Base-by-base conservation (phyloP, 768 basidiomycete genomes). In the Lactarius evosmus region DNA sequence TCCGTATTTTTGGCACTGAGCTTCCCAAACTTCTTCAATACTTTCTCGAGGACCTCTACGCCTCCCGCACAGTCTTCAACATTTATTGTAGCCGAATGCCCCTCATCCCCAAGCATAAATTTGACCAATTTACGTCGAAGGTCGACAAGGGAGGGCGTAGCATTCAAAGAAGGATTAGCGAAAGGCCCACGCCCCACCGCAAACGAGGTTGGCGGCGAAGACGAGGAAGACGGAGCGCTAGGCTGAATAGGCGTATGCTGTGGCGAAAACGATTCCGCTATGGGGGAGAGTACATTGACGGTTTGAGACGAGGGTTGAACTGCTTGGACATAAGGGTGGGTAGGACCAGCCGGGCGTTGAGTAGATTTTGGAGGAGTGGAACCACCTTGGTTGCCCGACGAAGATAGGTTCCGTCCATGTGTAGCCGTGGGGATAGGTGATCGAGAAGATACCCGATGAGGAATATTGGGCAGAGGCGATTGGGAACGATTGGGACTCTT, bases 21-120 rank as follows among this genome's bases (percentile, higher is more conserved):
- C 73, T 94, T 96, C 51, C 86, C 86, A 68, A 96, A 91, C 75
- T 99, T 99, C 73, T 85, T 91, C 66, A 99, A 78, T 1, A 91
- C 95, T 69, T 89, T 87, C 68, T 93, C 90, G 56, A 98, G 80
- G 2, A 98, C 85, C 70, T 98, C 94, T 2, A 89, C 80, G 9
- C 94, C 95, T 30, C 87, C 88, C 1, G 79, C 80, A 70, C 91
- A 95, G 30, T 91, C 85, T 3, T 85, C 83, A 16, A 94, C 87
- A 71, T 95, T 88, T 64, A 98, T 85, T 1, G 88, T 87, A 60
- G 86, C 82, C 29, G 76, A 75, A 50, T 86, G 83, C 3, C 88
- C 87, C 70, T 93, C 93, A 12, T 94, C 95, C 2, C 88, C 88
- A 46, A 95, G 79, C 22, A 83, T 79, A 72, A 99, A 97, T 73